Evolutionary conservation across 257 asterid genomes (phyloP).

Genomic region (Solanum dulcamara): DNA sequence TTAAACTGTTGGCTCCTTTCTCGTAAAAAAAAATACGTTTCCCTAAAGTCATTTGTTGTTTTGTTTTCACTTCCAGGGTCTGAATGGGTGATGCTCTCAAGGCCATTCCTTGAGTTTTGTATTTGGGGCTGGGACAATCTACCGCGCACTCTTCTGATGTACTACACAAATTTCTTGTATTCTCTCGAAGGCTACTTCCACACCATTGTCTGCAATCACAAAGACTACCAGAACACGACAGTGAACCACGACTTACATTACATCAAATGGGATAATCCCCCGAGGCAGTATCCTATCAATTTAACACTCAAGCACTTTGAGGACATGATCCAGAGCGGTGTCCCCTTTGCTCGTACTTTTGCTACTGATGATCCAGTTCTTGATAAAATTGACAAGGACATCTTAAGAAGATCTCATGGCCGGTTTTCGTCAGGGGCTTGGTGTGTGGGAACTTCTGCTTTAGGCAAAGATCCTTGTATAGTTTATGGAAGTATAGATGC

Average conservation of each 20-base stretch:
- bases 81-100: conserved; percentile 59
- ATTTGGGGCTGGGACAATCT: conserved; percentile 99
- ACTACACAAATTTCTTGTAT: conserved; percentile 84
- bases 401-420: conserved; percentile 29
- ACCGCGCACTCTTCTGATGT: conserved; percentile 89
- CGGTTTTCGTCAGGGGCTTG: conserved; percentile 65
- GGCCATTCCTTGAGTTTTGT: conserved; percentile 88
- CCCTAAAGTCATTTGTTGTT: neutral
- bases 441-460: conserved; percentile 46
- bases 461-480: conserved; percentile 43
- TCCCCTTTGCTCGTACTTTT: conserved; percentile 63
- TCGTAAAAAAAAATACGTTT: neutral
- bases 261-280: conserved; percentile 70
- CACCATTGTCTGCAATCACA: conserved; percentile 77
- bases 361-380: conserved; percentile 44
- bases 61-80: conserved; percentile 42
- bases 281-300: conserved; percentile 46
- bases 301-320: conserved; percentile 43
- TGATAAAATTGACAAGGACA: conserved; percentile 46
- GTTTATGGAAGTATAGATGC: conserved; percentile 39
- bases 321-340: conserved; percentile 72
- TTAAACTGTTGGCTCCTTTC: neutral
- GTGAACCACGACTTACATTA: conserved; percentile 84
- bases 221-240: conserved; percentile 83
- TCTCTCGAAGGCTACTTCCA: conserved; percentile 88